A percentile compares a stretch with the other conserved stretches of the same genome.
Conservation (phyloP, 306 rosid species). For the Fragaria vesca region DNA sequence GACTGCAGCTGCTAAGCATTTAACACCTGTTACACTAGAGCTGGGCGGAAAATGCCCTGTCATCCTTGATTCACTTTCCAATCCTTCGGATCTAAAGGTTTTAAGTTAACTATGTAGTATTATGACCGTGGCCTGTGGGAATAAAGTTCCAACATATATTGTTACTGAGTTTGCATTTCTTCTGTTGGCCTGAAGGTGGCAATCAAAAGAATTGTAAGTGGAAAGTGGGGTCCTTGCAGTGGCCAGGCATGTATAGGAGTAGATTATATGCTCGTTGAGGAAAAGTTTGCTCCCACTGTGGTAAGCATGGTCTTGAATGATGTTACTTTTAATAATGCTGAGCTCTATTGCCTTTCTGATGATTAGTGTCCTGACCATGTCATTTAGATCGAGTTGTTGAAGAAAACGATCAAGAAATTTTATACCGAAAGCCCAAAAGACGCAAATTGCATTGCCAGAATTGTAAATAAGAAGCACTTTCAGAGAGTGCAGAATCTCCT, state of each 20-base stretch:
- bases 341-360: not conserved
- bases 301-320: conserved; percentile 34
- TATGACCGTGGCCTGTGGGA: not conserved
- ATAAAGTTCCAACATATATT: not conserved
- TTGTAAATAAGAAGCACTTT: conserved; percentile 60
- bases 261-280: conserved; percentile 81
- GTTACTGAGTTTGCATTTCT: conserved; percentile 11
- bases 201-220: conserved; percentile 66
- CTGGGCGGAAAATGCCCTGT: conserved; percentile 97
- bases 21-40: conserved; percentile 91
- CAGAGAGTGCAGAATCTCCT: conserved; percentile 61
- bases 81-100: conserved; percentile 65
- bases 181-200: conserved; percentile 50
- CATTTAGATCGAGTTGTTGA: conserved; percentile 57
- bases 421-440: conserved; percentile 57
- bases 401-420: conserved; percentile 50
- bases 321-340: not conserved
- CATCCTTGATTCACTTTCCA: conserved; percentile 65
- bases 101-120: not conserved
- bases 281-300: conserved; percentile 50
- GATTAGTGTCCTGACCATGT: conserved; percentile 13
- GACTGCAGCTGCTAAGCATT: conserved; percentile 85
- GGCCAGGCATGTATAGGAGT: conserved; percentile 89
- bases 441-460: conserved; percentile 50
- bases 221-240: conserved; percentile 85